These are phyloP conservation scores for Solanum corneliomulleri DNA, from an alignment of 257 asterid species.

Conservation along the genomic window DNA sequence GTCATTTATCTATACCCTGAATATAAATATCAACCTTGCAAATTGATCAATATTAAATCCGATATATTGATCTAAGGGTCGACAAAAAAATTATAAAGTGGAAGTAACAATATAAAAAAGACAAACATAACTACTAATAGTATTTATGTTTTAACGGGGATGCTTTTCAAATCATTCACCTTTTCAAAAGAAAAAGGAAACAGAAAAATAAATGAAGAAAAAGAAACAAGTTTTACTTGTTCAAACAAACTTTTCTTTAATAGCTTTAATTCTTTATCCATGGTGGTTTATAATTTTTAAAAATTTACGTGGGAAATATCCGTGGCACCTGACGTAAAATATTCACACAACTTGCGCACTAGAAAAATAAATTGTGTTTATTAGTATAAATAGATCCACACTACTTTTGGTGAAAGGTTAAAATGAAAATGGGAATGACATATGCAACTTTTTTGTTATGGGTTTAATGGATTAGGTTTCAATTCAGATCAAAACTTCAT, in stretches of 20 bases:
- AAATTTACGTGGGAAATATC: slow-evolving; percentile 23
- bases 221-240: neutral
- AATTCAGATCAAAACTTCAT: neutral
- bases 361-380: neutral
- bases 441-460: neutral
- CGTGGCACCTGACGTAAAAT: slow-evolving; percentile 15
- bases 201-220: neutral
- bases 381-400: neutral
- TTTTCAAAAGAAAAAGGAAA: neutral
- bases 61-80: neutral
- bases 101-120: neutral
- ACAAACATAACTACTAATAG: neutral
- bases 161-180: neutral
- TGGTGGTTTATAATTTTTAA: neutral
- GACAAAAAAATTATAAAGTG: neutral
- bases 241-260: neutral
- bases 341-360: slow-evolving; percentile 18
- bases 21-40: neutral
- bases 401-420: slow-evolving; percentile 2
- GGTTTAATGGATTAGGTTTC: slow-evolving; percentile 12
- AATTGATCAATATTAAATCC: neutral
- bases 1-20: neutral
- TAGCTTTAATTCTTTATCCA: neutral
- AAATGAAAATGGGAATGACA: slow-evolving; percentile 14
- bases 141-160: neutral